Evolutionary conservation across 805 yeast species (phyloP).

Genomic region (Yamadazyma philogaea): DNA sequence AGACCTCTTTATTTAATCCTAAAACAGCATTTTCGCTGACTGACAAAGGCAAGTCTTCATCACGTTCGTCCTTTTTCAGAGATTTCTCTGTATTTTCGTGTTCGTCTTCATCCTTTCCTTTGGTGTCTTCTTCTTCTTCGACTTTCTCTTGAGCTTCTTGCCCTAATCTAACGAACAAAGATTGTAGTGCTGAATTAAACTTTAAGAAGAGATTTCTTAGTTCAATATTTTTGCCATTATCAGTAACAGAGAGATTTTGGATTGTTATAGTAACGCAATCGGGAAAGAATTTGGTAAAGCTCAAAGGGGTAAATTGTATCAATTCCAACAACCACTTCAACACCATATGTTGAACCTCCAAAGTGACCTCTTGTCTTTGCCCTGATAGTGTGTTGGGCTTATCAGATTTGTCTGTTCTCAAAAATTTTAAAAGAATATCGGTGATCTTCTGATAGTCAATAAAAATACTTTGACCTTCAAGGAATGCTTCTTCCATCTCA

Average conservation of each 20-base stretch:
- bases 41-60: slow-evolving; percentile 5
- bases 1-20: slow-evolving; percentile 38
- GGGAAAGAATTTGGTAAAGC: slow-evolving; percentile 72
- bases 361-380: slow-evolving; percentile 36
- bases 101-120: slow-evolving; percentile 38
- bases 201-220: slow-evolving; percentile 34
- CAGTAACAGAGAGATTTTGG: slow-evolving; percentile 34
- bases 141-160: slow-evolving; percentile 16
- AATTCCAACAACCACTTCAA: slow-evolving; percentile 79
- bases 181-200: slow-evolving; percentile 33
- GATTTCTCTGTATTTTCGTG: slow-evolving; percentile 29
- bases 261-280: slow-evolving; percentile 68
- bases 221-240: slow-evolving; percentile 35
- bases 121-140: slow-evolving; percentile 49
- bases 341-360: slow-evolving; percentile 73
- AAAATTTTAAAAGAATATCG: slow-evolving; percentile 74
- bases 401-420: slow-evolving; percentile 47
- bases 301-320: slow-evolving; percentile 68
- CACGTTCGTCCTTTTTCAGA: slow-evolving; percentile 8
- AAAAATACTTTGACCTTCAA: slow-evolving; percentile 66
- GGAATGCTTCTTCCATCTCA: slow-evolving; percentile 39
- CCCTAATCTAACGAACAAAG: slow-evolving; percentile 29
- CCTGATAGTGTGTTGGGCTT: slow-evolving; percentile 26
- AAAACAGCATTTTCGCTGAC: slow-evolving; percentile 30
- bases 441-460: slow-evolving; percentile 78